Conservation (phyloP, 176 grass and related monocot species). For the Eleusine indica region DNA sequence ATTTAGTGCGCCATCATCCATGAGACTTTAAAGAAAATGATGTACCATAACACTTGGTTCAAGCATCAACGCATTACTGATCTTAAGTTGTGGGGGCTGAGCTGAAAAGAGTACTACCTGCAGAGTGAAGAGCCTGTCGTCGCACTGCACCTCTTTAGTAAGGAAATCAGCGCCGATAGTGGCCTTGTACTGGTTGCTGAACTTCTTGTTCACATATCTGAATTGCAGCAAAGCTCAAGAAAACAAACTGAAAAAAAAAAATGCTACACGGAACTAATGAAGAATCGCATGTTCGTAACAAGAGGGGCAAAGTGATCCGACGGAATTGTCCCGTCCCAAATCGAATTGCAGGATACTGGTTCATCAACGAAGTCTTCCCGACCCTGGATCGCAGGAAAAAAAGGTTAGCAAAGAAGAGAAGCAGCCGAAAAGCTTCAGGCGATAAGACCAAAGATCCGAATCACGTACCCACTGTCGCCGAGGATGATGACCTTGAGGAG, state of each 20-base stretch:
- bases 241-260: not conserved
- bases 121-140: constrained; percentile 79
- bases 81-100: not conserved
- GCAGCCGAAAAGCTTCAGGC: constrained; percentile 3
- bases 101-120: constrained; percentile 41
- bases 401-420: not conserved
- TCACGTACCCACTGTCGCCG: constrained; percentile 83
- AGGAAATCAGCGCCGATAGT: constrained; percentile 94
- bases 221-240: constrained; percentile 43
- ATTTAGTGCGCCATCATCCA: not conserved
- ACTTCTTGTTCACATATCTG: constrained; percentile 90
- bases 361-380: constrained; percentile 87
- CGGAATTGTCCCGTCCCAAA: not conserved
- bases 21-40: not conserved
- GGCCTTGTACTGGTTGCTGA: constrained; percentile 88
- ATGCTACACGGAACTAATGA: not conserved
- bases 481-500: constrained; percentile 99
- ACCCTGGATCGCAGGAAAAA: constrained; percentile 54
- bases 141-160: constrained; percentile 78
- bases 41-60: not conserved
- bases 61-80: not conserved
- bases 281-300: not conserved
- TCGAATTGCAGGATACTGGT: constrained; percentile 77
- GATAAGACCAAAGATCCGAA: constrained; percentile 56
- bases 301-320: not conserved